Percentiles rank a stretch among this genome's conserved stretches.
Conservation (phyloP, 441 rosid species). For the Arabidopsis hybrid region DNA sequence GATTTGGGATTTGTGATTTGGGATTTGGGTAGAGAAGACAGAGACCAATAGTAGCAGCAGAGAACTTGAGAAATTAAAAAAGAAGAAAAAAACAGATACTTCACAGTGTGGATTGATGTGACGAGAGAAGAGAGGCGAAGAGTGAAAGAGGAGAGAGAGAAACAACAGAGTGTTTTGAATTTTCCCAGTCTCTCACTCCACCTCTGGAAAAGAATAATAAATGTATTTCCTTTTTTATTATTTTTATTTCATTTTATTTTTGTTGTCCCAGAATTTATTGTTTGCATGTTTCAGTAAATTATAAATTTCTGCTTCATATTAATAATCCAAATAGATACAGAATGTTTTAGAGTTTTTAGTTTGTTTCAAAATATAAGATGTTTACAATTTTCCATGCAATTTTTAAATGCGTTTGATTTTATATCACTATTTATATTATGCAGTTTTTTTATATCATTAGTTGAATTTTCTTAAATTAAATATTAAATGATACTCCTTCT, state of each 20-base stretch:
- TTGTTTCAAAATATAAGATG: no score
- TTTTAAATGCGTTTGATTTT: no score
- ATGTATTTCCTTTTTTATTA: not conserved
- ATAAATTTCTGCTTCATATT: not conserved
- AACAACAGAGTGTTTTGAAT: constrained; percentile 29
- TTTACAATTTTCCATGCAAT: no score
- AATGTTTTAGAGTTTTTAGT: no score
- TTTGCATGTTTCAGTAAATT: constrained; percentile 23
- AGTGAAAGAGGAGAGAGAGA: constrained; percentile 12
- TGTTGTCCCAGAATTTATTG: constrained; percentile 19
- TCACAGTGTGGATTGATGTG: constrained; percentile 47
- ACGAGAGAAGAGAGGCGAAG: constrained; percentile 32
- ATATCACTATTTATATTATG: no score
- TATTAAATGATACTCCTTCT: no score
- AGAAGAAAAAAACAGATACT: constrained; percentile 24
- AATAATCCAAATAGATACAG: no score
- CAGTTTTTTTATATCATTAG: no score
- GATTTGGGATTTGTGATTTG: constrained; percentile 18
- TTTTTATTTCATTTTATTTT: not conserved
- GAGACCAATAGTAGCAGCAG: constrained; percentile 32
- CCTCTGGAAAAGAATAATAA: constrained; percentile 15
- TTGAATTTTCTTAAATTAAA: no score
- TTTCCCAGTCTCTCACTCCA: constrained; percentile 38
- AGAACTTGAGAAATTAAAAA: constrained; percentile 1
- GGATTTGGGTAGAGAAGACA: constrained; percentile 24